phyloP scores from a whole-genome alignment of 208 protist species.

The Crithidia brevicula region DNA sequence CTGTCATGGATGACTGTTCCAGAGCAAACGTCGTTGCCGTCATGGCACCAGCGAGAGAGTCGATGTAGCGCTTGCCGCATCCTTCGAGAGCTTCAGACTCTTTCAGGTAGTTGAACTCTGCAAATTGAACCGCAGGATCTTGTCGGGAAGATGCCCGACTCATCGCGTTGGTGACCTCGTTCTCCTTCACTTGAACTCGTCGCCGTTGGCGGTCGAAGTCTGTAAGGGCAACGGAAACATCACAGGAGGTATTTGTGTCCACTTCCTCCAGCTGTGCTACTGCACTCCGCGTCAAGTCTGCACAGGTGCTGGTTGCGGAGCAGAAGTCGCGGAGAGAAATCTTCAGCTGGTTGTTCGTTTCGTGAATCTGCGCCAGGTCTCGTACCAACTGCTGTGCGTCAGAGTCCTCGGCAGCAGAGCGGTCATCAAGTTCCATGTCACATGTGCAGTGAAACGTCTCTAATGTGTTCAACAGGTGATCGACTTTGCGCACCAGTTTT shows the following conservation, averaged over 20 bases:
- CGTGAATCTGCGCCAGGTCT: slow-evolving; percentile 36
- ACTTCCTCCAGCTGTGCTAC: slow-evolving; percentile 46
- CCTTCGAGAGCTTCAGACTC: slow-evolving; percentile 33
- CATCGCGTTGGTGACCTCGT: slow-evolving; percentile 18
- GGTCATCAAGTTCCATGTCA: slow-evolving; percentile 48
- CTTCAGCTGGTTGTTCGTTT: slow-evolving; percentile 35
- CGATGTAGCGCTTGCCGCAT: slow-evolving; percentile 41
- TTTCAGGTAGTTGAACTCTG: slow-evolving; percentile 34
- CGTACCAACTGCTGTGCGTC: slow-evolving; percentile 19
- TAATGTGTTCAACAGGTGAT: slow-evolving; percentile 40
- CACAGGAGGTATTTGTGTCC: slow-evolving; percentile 30
- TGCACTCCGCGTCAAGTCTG: slow-evolving; percentile 34
- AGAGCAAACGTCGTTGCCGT: slow-evolving; percentile 51
- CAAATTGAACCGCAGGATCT: slow-evolving; percentile 21
- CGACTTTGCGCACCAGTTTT: slow-evolving; percentile 39
- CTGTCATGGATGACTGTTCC: slow-evolving; percentile 74
- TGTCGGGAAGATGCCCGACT: neutral
- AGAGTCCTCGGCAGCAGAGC: slow-evolving; percentile 10
- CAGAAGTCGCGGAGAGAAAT: slow-evolving; percentile 35
- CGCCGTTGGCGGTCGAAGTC: slow-evolving; percentile 61
- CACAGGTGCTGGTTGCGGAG: slow-evolving; percentile 32
- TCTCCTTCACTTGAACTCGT: slow-evolving; percentile 45
- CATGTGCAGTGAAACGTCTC: slow-evolving; percentile 58
- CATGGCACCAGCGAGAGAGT: slow-evolving; percentile 47
- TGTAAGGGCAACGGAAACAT: slow-evolving; percentile 40